Percentiles rank a stretch among this genome's conserved stretches.
These are phyloP conservation scores for Selaginella tamariscina DNA, from an alignment of 75 land plant species.

Conservation along the genomic window DNA sequence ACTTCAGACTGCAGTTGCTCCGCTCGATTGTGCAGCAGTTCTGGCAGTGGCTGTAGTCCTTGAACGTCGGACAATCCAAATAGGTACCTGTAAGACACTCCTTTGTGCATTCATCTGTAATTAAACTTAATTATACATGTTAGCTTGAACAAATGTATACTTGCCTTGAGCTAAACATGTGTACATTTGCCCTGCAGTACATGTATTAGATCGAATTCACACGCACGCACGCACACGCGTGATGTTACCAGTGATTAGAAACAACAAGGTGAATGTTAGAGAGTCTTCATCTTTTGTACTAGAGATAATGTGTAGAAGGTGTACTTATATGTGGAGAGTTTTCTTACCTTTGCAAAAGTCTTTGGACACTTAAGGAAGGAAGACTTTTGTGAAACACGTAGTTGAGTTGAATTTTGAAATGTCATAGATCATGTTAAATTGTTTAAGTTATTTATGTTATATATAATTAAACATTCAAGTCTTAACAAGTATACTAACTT, in stretches of 20 bases:
- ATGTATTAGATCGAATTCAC: background rate
- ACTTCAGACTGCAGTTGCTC: background rate
- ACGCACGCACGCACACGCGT: too few species aligned
- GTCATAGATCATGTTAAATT: too few species aligned
- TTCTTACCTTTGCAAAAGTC: too few species aligned
- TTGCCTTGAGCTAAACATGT: background rate
- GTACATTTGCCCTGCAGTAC: background rate
- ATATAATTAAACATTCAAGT: too few species aligned
- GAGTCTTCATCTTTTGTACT: background rate
- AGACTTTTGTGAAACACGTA: too few species aligned
- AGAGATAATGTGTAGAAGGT: too few species aligned
- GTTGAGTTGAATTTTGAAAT: too few species aligned
- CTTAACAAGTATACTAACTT: too few species aligned
- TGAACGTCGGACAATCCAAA: background rate
- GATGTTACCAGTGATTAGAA: background rate
- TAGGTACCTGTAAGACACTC: background rate
- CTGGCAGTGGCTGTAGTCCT: background rate
- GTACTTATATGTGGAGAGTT: too few species aligned
- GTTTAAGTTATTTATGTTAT: too few species aligned
- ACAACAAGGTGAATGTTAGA: background rate
- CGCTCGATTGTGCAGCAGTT: slow-evolving; percentile 3
- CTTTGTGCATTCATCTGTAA: background rate
- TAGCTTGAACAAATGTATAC: background rate
- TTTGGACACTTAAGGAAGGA: too few species aligned
- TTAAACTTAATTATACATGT: background rate